Base-by-base conservation (phyloP, 148 eudicot genomes). In the Rhododendron henanense region DNA sequence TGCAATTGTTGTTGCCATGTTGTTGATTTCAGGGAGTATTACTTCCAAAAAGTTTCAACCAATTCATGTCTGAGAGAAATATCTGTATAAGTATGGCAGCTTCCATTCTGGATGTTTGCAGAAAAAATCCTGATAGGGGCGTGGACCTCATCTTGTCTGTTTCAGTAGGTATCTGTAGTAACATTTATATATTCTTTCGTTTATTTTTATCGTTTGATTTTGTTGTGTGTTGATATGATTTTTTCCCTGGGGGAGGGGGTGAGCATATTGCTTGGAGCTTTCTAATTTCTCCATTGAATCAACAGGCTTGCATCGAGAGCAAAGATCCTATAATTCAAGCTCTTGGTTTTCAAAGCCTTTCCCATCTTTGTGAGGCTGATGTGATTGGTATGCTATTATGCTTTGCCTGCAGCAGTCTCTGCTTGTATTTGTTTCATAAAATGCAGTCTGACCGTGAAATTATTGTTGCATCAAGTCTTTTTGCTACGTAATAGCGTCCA, bases 341-440 rank as follows among this genome's bases (percentile, higher is more conserved):
- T 76, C 87, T 97, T 78, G 99, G 99, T 88, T 90, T 93, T 85
- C 93, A 93, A 86, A 92, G 99, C 89, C 98, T 97, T 88, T 90
- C 91, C 84, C 89, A 91, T 90, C 96, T 97, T 84, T 97, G 99
- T 91, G 98, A 94, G 91, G 99, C 99, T 90, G 99, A 97, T 89
- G 98, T 87, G 78, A 90, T 95, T 84, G 99, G 99, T 97, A 93
- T 81, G 80, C 51, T 82, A 18, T 81, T 79, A 65, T 81, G 39
- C 76, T 57, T 28, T 63, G 45, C 37, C 78, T 33, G 39, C 23
- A 78, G 28, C 48, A 8, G 86, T 53, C 81, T 85, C 47, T 57
- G 81, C 78, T 85, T 15, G 10, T 86, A 5, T 73, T 71, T 86
- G 41, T 69, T 80, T 67, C 59, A 63, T 45, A 45, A 25, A 71